phyloP scores from a whole-genome alignment of 225 moss, liverwort and hornwort species.

The Bryum argenteum region DNA sequence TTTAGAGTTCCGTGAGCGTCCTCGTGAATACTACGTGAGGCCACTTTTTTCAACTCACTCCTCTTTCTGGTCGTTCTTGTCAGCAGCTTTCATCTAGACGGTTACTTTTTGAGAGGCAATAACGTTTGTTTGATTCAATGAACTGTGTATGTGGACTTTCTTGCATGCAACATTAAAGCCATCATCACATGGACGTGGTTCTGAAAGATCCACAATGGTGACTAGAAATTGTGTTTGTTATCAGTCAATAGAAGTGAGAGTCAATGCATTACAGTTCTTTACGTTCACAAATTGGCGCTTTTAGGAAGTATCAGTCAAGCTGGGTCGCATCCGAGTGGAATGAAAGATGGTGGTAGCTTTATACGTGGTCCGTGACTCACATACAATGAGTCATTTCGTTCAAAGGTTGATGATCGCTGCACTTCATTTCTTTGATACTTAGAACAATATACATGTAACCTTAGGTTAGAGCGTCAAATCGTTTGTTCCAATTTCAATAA shows the following conservation, averaged over 20 bases:
- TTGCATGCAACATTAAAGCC: neutral
- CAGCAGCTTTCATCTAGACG: neutral
- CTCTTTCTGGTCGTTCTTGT: neutral
- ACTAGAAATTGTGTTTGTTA: neutral
- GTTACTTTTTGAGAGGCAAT: constrained; percentile 11
- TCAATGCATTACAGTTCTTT: constrained; percentile 11
- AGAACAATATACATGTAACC: constrained; percentile 2
- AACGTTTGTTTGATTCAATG: constrained; percentile 8
- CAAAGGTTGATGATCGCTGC: constrained; percentile 60
- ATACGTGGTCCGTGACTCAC: constrained; percentile 66
- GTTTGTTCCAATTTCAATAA: constrained; percentile 2
- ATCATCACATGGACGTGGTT: constrained; percentile 13
- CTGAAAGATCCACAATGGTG: constrained; percentile 17
- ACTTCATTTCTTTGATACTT: constrained; percentile 12
- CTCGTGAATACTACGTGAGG: constrained; percentile 83
- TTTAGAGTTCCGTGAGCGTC: constrained; percentile 85
- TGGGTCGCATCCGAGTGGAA: constrained; percentile 83
- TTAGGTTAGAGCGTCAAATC: constrained; percentile 14
- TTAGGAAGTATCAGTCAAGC: constrained; percentile 79
- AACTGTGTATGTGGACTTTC: neutral
- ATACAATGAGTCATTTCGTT: constrained; percentile 90
- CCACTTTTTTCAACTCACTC: constrained; percentile 3
- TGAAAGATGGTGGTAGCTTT: constrained; percentile 67
- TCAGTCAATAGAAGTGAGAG: constrained; percentile 1
- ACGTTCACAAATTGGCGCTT: constrained; percentile 22